Evolutionary conservation across 73 alveolate genomes (phyloP).

Genomic region (Uronychia setigera): DNA sequence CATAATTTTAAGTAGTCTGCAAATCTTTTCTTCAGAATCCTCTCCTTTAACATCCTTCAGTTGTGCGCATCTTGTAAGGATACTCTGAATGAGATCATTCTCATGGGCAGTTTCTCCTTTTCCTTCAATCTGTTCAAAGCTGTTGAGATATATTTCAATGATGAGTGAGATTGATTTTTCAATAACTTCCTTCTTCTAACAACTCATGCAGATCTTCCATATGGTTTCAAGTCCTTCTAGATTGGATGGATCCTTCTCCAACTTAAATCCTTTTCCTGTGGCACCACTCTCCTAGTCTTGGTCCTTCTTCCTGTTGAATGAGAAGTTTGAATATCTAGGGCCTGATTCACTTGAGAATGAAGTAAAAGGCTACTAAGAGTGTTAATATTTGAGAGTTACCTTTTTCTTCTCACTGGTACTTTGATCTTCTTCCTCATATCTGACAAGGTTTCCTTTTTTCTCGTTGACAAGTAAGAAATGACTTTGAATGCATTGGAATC

Average conservation of each 20-base stretch:
- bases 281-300: constrained; percentile 21
- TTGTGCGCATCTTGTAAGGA: constrained; percentile 3
- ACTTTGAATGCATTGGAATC: constrained; percentile 78
- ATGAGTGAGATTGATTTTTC: constrained; percentile 60
- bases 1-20: constrained; percentile 44
- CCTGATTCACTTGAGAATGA: constrained; percentile 35
- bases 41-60: constrained; percentile 18
- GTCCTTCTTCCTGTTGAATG: constrained; percentile 34
- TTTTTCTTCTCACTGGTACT: not conserved
- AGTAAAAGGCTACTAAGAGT: constrained; percentile 2
- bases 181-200: constrained; percentile 33
- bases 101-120: constrained; percentile 14
- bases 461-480: constrained; percentile 75
- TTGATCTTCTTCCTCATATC: constrained; percentile 29
- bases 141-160: constrained; percentile 46
- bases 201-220: constrained; percentile 60
- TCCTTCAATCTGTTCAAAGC: constrained; percentile 2
- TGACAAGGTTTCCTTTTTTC: not conserved
- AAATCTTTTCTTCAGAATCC: constrained; percentile 27
- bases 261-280: constrained; percentile 45
- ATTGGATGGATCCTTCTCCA: constrained; percentile 41
- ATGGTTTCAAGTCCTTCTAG: constrained; percentile 65
- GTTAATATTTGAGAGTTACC: too few relatives aligned
- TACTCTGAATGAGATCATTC: constrained; percentile 44
- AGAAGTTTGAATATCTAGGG: constrained; percentile 17